These are phyloP conservation scores for Keithomyces neogunnii DNA, from an alignment of 2,329 filamentous ascomycete species.

Conservation along the genomic window DNA sequence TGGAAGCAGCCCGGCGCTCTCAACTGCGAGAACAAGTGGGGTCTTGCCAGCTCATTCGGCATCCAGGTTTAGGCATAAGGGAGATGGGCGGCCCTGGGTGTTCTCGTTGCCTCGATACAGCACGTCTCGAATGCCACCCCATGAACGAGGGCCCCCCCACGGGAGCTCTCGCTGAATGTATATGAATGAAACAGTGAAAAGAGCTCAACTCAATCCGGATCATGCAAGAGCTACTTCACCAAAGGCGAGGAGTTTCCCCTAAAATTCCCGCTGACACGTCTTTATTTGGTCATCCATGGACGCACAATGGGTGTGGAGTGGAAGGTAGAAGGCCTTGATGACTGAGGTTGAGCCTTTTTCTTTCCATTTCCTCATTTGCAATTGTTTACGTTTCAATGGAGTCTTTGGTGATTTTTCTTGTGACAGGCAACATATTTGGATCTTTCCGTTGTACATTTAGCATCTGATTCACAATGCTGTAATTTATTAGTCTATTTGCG, in stretches of 20 bases:
- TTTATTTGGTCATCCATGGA: not conserved
- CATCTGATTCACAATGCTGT: constrained; percentile 35
- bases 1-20: constrained; percentile 72
- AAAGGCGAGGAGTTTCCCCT: not conserved
- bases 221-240: constrained; percentile 6
- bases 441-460: constrained; percentile 20
- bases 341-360: not conserved
- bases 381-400: not conserved
- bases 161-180: constrained; percentile 16
- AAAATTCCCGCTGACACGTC: too few species aligned
- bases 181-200: constrained; percentile 13
- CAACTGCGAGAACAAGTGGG: constrained; percentile 75
- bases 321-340: not conserved
- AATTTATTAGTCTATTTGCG: constrained; percentile 33
- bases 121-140: not conserved
- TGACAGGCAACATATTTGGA: constrained; percentile 13
- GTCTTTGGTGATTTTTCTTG: constrained; percentile 6
- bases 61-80: not conserved
- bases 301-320: constrained; percentile 1
- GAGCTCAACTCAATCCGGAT: constrained; percentile 12
- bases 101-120: too few species aligned
- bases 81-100: not conserved
- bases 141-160: not conserved
- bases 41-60: constrained; percentile 31
- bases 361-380: not conserved